Base-by-base conservation (phyloP, 768 basidiomycete species). In the Suillus americanus region DNA sequence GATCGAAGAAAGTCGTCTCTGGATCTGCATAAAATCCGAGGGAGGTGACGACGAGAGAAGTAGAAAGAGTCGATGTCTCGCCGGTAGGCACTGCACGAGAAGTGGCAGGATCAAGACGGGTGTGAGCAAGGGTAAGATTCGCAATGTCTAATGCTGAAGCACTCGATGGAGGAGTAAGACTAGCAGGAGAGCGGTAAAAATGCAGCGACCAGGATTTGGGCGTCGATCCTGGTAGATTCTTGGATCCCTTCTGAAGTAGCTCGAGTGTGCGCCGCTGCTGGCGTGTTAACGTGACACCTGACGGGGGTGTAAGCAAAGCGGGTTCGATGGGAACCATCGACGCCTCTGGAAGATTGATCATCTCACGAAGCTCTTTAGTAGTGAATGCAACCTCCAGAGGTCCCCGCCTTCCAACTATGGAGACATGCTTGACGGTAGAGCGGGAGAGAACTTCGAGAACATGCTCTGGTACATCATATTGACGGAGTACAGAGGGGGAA, bases 321-420 rank as follows among this genome's bases (percentile, higher is more conserved):
- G 80, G 77, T 3, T 81, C 77, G 12, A 94, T 77, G 8, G 90
- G 91, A 30, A 82, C 75, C 83, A 96, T 88, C 30, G 86, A 80
- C 0, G 87, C 87, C 55, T 88, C 85, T 0, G 85, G 82, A 38
- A 93, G 73, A 16, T 70, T 72, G 68, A 86, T 84, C 81, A 98
- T 84, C 77, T 99, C 97, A 28, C 97, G 82, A 5, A 97, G 82
- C 75, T 99, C 97, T 75, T 98, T 98, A 40, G 90, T 88, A 4
- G 95, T 95, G 72, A 95, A 97, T 0, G 93, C 89, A 2, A 92
- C 94, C 72, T 98, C 90, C 8, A 89, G 83, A 0, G 94, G 94
- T 0, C 97, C 96, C 14, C 97, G 85, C 55, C 97, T 82, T 1
- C 87, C 96, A 30, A 97, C 81, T 56, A 96, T 92, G 16, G 89